These are phyloP conservation scores for Leccinellum albellum DNA, from an alignment of 768 basidiomycete genomes.

Conservation along the genomic window DNA sequence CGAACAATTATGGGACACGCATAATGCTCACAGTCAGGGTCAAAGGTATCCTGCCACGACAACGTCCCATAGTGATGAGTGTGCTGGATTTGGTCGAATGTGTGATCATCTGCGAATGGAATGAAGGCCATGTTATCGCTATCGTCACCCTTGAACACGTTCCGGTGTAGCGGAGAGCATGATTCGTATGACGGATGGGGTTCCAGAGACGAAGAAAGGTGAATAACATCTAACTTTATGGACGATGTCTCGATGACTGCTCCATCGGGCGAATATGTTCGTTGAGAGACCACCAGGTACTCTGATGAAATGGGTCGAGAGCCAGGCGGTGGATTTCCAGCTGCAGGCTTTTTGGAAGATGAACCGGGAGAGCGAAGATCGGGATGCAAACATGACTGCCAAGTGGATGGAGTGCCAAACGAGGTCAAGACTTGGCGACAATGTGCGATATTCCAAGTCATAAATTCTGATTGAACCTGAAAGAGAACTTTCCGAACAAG, in stretches of 20 bases:
- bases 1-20: background rate
- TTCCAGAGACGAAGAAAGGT: conserved; percentile 11
- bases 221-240: conserved; percentile 15
- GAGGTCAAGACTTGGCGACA: conserved; percentile 13
- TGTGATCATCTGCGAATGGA: conserved; percentile 58
- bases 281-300: conserved; percentile 4
- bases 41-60: conserved; percentile 46
- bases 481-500: conserved; percentile 17
- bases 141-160: conserved; percentile 55
- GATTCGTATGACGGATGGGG: conserved; percentile 49
- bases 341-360: background rate
- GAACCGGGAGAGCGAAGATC: conserved; percentile 5
- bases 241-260: conserved; percentile 5
- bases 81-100: conserved; percentile 43
- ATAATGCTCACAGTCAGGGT: conserved; percentile 40
- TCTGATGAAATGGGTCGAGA: background rate
- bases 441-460: conserved; percentile 14
- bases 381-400: conserved; percentile 11
- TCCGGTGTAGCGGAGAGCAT: conserved; percentile 49
- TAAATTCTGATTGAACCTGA: conserved; percentile 26
- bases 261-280: conserved; percentile 16
- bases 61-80: conserved; percentile 39
- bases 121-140: conserved; percentile 54
- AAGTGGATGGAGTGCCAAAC: conserved; percentile 15
- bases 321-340: background rate